Conservation (phyloP, 371 early-diverging fungal species). For the Coemansia sp. region DNA sequence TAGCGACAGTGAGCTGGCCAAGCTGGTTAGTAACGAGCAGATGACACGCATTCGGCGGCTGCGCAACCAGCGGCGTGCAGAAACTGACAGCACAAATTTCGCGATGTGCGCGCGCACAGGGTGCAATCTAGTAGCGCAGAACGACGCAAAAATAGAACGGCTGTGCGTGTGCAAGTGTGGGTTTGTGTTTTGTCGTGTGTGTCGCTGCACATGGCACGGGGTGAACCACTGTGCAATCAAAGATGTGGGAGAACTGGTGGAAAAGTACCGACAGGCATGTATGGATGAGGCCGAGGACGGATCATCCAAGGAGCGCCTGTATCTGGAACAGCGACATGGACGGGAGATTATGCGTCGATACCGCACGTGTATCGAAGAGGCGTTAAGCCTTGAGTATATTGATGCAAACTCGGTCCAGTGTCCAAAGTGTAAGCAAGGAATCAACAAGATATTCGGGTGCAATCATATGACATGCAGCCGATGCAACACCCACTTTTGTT, state of each 20-base stretch:
- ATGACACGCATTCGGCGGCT: neutral
- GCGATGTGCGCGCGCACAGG: neutral
- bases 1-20: neutral
- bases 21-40: neutral
- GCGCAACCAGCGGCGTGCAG: neutral
- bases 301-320: neutral
- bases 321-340: neutral
- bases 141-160: neutral
- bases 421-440: neutral
- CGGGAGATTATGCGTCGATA: neutral
- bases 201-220: neutral
- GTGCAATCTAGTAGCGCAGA: neutral
- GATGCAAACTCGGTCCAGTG: neutral
- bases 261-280: neutral
- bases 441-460: neutral
- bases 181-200: neutral
- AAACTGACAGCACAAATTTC: neutral
- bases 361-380: neutral
- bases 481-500: conserved; percentile 2
- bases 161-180: neutral
- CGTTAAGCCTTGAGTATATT: neutral
- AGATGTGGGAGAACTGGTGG: neutral
- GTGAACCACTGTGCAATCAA: neutral
- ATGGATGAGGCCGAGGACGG: neutral
- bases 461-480: conserved; percentile 3